Evolutionary conservation across 768 basidiomycete species (phyloP), one percentile per base, ranked within the genome.

Genomic region (Naematelia encephala): DNA sequence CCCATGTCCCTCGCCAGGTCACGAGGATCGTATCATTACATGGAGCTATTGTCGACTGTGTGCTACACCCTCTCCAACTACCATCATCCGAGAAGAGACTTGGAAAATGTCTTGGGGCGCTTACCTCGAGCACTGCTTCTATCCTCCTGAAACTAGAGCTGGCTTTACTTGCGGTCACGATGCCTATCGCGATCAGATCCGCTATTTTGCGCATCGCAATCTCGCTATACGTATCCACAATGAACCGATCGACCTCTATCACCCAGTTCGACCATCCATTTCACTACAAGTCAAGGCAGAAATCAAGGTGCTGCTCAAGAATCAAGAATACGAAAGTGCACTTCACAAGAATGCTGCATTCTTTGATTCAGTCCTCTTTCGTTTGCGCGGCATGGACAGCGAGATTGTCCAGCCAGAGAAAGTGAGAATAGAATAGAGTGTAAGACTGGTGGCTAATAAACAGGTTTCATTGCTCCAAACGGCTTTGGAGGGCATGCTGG

Each of bases 121-220:
- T 68, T 98, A 94, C 76, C 83, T 99, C 26, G 94, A 99, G 73
- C 84, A 94, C 25, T 89, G 91, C 72, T 97, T 97, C 77, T 96
- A 98, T 77, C 92, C 27, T 85, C 90, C 29, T 85, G 90, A 62
- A 86, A 92, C 69, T 82, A 85, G 68, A 80, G 90, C 49, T 85
- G 90, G 89, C 8, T 90, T 91, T 28, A 87, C 87, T 2, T 98
- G 96, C 72, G 84, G 87, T 56, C 96, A 99, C 78, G 96, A 98
- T 73, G 89, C 92, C 58, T 94, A 91, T 71, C 85, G 87, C 60
- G 86, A 93, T 67, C 93, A 98, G 68, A 85, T 90, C 56, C 87
- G 94, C 51, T 97, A 89, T 76, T 96, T 97, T 73, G 87, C 89
- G 5, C 83, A 94, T 19, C 68, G 72, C 10, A 70, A 77, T 54